Conservation (phyloP, 768 basidiomycete species). For the Omphalotus guepiniiformis region DNA sequence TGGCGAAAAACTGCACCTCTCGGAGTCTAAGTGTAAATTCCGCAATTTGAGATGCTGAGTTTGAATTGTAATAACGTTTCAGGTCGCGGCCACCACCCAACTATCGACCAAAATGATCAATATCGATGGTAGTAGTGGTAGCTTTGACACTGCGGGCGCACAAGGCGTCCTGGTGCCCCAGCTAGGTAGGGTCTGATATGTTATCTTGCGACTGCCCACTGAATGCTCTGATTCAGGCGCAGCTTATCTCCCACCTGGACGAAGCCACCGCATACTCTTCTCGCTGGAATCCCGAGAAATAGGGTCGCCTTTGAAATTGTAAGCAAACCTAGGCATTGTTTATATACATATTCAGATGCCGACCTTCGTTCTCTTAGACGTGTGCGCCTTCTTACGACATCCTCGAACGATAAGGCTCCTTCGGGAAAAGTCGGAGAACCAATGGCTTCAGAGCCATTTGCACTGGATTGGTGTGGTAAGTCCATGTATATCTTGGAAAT, state of each 20-base stretch:
- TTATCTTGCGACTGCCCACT: slow-evolving; percentile 5
- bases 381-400: too few relatives aligned
- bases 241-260: slow-evolving; percentile 38
- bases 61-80: slow-evolving; percentile 19
- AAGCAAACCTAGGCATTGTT: too few relatives aligned
- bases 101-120: slow-evolving; percentile 65
- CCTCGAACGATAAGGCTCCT: too few relatives aligned
- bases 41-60: not conserved
- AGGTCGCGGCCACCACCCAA: slow-evolving; percentile 63
- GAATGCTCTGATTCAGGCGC: slow-evolving; percentile 19
- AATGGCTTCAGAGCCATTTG: too few relatives aligned
- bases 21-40: slow-evolving; percentile 45
- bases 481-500: too few relatives aligned
- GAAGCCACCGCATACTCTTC: slow-evolving; percentile 33
- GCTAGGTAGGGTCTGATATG: slow-evolving; percentile 50
- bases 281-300: too few relatives aligned
- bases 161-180: slow-evolving; percentile 64
- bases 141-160: slow-evolving; percentile 56
- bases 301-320: too few relatives aligned
- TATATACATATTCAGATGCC: too few relatives aligned
- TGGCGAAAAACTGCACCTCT: slow-evolving; percentile 46
- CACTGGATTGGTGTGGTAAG: too few relatives aligned
- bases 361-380: too few relatives aligned
- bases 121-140: slow-evolving; percentile 60
- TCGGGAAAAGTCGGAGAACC: too few relatives aligned